Evolutionary conservation across 139 green algal species (phyloP), one percentile per base, ranked within the genome.

Genomic region (Picochlorum sp.): DNA sequence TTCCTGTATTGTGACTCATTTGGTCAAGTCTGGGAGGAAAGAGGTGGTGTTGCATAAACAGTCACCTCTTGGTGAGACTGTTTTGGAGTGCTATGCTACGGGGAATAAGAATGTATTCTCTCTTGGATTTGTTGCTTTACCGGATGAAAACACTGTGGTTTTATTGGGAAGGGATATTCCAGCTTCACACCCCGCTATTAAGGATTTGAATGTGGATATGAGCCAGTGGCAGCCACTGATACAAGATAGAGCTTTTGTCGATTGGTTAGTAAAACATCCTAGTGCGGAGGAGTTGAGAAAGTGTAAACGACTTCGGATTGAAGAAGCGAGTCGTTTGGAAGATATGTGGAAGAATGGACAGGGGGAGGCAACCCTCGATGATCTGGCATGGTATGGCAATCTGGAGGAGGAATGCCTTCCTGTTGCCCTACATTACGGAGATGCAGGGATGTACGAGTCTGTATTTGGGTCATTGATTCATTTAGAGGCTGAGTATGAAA

Each of bases 401-500:
- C 30, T 80, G 51, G 81, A 95, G 55, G 84, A 89, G 18, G 87
- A 95, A 63, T 65, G 78, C 14, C 65, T 74, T 15, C 88, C 82
- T 15, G 92, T 96, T 45, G 86, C 81, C 37, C 77, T 96, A 45
- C 75, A 78, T 45, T 98, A 97, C 61, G 91, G 96, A 38, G 92
- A 98, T 61, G 89, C 88, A 3, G 88, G 90, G 50, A 74, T 90
- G 62, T 92, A 97, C 67, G 83, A 96, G 62, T 88, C 86, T 63
- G 66, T 92, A 2, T 95, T 94, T 72, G 83, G 77, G 4, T 80
- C 85, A 31, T 74, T 95, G 9, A 74, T 98, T 14, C 88, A 95
- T 75, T 73, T 96, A 58, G 93, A 98, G 66, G 93, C 91, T 4
- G 90, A 97, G 23, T 94, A 98, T 64, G 93, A 98, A 67, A 90